Conservation (phyloP, 192 early-diverging fungal genomes). For the Pilobolus umbonatus region DNA sequence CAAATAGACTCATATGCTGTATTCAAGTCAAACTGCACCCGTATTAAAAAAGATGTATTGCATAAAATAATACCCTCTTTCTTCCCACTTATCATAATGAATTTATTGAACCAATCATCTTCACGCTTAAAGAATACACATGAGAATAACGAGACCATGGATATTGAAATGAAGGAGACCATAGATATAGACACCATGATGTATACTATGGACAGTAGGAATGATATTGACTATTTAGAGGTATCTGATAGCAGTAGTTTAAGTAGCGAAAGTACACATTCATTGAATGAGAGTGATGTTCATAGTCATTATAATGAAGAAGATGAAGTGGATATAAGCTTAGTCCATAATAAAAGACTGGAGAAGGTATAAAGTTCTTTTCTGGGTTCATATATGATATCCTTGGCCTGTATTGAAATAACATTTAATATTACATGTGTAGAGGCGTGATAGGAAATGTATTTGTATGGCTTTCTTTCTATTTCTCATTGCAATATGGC, state of each 20-base stretch:
- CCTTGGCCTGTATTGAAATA: background rate
- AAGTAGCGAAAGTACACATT: conserved; percentile 3
- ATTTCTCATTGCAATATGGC: conserved; percentile 19
- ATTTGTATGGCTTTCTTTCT: conserved; percentile 22
- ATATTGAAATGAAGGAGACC: conserved; percentile 12
- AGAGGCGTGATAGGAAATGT: conserved; percentile 14
- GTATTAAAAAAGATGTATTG: background rate
- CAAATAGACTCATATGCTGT: conserved; percentile 2
- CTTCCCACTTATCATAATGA: too few species aligned
- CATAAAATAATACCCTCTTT: too few species aligned
- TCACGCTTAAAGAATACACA: background rate
- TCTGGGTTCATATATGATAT: too few species aligned
- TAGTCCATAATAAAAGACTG: background rate
- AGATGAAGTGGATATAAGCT: conserved; percentile 6
- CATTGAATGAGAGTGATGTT: background rate
- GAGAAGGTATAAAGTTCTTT: background rate
- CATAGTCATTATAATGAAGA: background rate
- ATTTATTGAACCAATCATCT: too few species aligned
- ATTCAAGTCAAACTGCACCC: conserved; percentile 18
- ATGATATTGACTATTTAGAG: background rate
- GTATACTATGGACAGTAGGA: conserved; percentile 8
- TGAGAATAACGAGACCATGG: conserved; percentile 1
- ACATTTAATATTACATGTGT: background rate
- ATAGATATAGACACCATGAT: conserved; percentile 1
- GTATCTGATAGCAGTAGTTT: conserved; percentile 2